Conservation (phyloP, 2,329 filamentous ascomycete genomes). For the Trichophyton simii region DNA sequence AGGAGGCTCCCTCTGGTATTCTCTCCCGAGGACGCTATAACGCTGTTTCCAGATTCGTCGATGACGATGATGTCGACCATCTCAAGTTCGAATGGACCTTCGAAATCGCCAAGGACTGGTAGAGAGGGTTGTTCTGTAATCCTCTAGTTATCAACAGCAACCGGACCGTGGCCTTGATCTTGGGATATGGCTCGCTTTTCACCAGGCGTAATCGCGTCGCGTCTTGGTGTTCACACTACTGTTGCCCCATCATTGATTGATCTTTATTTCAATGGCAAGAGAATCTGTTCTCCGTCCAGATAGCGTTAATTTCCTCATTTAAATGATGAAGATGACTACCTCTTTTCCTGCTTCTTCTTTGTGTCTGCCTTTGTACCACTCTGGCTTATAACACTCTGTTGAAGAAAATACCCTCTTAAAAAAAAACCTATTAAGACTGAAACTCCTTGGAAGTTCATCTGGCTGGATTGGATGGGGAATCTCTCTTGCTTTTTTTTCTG, state of each 20-base stretch:
- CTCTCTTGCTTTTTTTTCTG: neutral
- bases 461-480: neutral
- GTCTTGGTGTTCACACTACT: neutral
- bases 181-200: neutral
- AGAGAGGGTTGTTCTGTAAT: constrained; percentile 6
- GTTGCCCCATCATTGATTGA: constrained; percentile 1
- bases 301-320: neutral
- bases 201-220: neutral
- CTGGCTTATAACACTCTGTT: neutral
- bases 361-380: neutral
- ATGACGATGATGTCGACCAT: constrained; percentile 86
- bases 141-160: neutral
- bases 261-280: neutral
- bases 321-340: constrained; percentile 4
- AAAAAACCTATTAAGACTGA: neutral
- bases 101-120: constrained; percentile 93
- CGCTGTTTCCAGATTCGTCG: constrained; percentile 77
- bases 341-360: neutral
- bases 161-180: neutral
- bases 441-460: constrained; percentile 12
- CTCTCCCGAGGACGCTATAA: constrained; percentile 82
- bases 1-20: constrained; percentile 87
- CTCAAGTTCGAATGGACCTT: constrained; percentile 93
- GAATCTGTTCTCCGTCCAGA: neutral
- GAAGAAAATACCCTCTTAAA: neutral